Base-by-base conservation (phyloP, 331 rosid species). In the Malus hybrid region DNA sequence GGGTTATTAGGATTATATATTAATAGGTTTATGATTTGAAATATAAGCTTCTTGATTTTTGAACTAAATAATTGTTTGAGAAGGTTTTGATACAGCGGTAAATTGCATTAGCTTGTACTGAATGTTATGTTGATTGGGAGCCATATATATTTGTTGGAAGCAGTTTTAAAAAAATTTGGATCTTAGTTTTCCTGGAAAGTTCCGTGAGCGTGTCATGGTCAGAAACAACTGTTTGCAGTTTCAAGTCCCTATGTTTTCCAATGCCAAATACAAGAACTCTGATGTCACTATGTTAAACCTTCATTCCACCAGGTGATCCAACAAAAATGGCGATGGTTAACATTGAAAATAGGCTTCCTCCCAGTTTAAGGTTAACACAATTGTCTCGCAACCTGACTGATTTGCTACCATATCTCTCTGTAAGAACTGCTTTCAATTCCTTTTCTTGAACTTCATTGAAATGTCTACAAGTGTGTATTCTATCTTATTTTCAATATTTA, bases 251-350 rank as follows among this genome's bases (percentile, higher is more conserved):
- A 15, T 10, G 28, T 33, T 60, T 55, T 22, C 10, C 3, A 22
- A 15, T 11, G 61, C 3, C 16, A 24, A 57, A 27, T 18, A 46
- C 2, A 11, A 4, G 13, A 42, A 61, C 16, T 13, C 67, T 72
- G 27, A 34, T 59, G 27, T 71, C 34, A 10, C 29, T 65, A 69
- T 46, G 24, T 70, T 69, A 20, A 15, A 71, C 74, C 76, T 77
- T 86, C 67, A 52, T 81, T 77, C 52, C 56, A 73, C 60, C 89
- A 95, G 99, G 99, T 60, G 93, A 92, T 78, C 96, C 99, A 52
- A 59, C 85, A 75, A 95, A 90, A 83, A 92, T 95, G 97, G 97
- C 96, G 62, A 66, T 84, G 24, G 97, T 95, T 70, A 75, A 75
- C 72, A 78, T 95, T 2, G 88, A 78, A 57, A 84, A 63, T 57